phyloP scores from a whole-genome alignment of 1,284 basidiomycete species.

The Chondrostereum purpureum region DNA sequence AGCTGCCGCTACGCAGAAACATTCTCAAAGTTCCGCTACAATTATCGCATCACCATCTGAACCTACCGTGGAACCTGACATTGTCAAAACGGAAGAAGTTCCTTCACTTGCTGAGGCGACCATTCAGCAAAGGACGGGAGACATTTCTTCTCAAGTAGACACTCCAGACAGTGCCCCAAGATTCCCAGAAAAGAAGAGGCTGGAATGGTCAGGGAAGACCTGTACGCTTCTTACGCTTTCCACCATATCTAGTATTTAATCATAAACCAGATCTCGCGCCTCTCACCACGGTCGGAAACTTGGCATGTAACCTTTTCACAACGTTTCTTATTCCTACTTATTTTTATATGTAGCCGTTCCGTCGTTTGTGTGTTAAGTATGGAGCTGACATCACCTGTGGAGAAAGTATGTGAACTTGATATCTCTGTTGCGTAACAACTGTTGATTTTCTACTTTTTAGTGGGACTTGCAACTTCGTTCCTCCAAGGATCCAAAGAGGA shows the following conservation, averaged over 20 bases:
- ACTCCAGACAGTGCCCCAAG: constrained; percentile 65
- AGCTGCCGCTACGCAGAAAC: constrained; percentile 11
- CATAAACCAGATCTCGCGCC: constrained; percentile 74
- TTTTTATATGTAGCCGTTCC: constrained; percentile 69
- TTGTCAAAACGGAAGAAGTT: no score
- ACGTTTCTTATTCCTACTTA: background rate
- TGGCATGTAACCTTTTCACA: constrained; percentile 40
- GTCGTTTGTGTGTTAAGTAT: constrained; percentile 78
- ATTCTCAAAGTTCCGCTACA: background rate
- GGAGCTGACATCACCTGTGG: constrained; percentile 95
- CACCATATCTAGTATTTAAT: background rate
- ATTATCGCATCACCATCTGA: constrained; percentile 1
- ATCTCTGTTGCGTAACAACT: background rate
- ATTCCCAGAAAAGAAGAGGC: constrained; percentile 78
- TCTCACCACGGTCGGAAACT: constrained; percentile 91
- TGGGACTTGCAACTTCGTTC: constrained; percentile 81
- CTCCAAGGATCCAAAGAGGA: constrained; percentile 81
- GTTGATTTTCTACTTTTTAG: constrained; percentile 26
- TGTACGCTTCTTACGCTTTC: constrained; percentile 44
- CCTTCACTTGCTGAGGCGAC: constrained; percentile 15
- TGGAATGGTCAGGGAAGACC: constrained; percentile 84
- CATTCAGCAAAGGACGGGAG: constrained; percentile 25
- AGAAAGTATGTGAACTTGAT: constrained; percentile 56
- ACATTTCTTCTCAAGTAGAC: constrained; percentile 33
- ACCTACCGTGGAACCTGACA: no score